Conservation (phyloP, 139 green algal genomes). For the Eudorina sp. region DNA sequence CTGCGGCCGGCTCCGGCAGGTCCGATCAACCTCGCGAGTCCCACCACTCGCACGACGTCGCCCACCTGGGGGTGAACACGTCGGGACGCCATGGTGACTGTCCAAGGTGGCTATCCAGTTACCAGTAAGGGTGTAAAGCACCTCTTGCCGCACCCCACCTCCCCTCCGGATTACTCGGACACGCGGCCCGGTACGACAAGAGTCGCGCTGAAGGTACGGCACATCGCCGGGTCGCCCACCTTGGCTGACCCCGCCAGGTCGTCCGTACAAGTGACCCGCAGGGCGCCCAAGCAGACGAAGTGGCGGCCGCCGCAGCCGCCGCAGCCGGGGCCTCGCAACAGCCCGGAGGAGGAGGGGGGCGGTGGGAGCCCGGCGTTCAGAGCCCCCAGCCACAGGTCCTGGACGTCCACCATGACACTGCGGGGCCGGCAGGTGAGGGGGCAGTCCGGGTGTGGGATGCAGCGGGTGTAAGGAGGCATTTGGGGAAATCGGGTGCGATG, state of each 20-base stretch:
- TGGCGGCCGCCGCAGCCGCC: neutral
- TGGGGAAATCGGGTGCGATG: no score
- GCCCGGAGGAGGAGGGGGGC: no score
- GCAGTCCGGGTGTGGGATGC: no score
- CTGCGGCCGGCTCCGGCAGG: neutral
- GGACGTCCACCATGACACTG: conserved; percentile 29
- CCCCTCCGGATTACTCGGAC: no score
- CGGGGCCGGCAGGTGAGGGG: no score
- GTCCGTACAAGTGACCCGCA: conserved; percentile 13
- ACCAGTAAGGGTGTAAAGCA: no score
- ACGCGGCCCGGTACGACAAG: no score
- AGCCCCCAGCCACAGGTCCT: conserved; percentile 29
- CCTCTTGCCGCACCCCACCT: no score
- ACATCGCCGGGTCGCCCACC: no score
- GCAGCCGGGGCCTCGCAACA: neutral
- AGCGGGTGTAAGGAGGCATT: no score
- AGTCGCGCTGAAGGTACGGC: no score
- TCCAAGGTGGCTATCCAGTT: no score
- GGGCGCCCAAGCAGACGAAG: neutral
- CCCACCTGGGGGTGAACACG: conserved; percentile 36
- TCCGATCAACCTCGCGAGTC: neutral
- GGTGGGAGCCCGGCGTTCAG: neutral
- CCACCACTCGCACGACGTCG: conserved; percentile 42
- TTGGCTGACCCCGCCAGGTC: conserved; percentile 11
- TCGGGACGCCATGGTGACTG: neutral